Base-by-base conservation (phyloP, 768 basidiomycete genomes). In the Solioccasus polychromus region DNA sequence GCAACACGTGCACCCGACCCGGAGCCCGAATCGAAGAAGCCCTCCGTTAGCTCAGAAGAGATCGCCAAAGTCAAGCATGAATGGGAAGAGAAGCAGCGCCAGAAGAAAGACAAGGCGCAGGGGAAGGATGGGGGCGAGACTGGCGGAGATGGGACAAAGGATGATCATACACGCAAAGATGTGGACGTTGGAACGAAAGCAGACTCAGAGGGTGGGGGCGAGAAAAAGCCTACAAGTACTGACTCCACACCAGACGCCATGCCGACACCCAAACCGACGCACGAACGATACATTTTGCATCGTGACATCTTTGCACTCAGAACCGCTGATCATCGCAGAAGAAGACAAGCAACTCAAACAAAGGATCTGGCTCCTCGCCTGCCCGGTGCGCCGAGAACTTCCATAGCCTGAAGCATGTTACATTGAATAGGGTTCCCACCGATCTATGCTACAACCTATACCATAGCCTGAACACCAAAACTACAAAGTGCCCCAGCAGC, bases 301-400 rank as follows among this genome's bases (percentile, higher is more conserved):
- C 78, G 91, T 31, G 79, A 87, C 50, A 81, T 88, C 50, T 96
- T 88, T 62, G 71, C 75, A 64, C 83, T 95, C 78, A 79, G 93
- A 20, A 78, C 80, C 48, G 69, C 71, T 10, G 91, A 92, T 58
- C 85, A 91, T 58, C 78, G 83, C 28, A 83, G 77, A 63, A 76
- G 77, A 40, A 73, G 78, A 61, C 85, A 91, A 56, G 60, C 77
- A 1, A 73, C 78, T 8, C 83, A 87, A 55, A 78, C 77, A 3
- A 85, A 80, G 60, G 80, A 80, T 43, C 71, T 92, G 17, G 86
- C 79, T 1, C 85, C 87, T 31, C 77, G 80, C 30, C 66, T 91
- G 22, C 88, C 88, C 35, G 77, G 78, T 36, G 79, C 78, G 20
- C 86, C 86, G 0, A 67, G 47, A 12, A 20, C 35, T 63, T 23